phyloP scores from a whole-genome alignment of 2,329 filamentous ascomycete genomes.

The Cytospora schulzeri region DNA sequence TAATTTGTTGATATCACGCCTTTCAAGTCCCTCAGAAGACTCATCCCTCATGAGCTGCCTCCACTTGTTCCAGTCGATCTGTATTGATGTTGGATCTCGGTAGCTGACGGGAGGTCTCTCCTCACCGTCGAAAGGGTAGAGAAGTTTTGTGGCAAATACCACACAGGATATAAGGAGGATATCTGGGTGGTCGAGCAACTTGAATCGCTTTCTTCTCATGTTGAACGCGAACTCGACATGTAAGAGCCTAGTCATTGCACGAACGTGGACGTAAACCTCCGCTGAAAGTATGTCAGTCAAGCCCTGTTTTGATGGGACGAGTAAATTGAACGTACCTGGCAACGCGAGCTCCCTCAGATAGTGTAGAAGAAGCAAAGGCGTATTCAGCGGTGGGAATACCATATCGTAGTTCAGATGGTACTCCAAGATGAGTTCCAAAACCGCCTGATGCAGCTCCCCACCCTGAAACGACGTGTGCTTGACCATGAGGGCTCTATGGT shows the following conservation, averaged over 20 bases:
- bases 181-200: conserved; percentile 69
- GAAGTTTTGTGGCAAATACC: conserved; percentile 75
- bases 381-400: conserved; percentile 72
- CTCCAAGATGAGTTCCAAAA: conserved; percentile 63
- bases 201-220: conserved; percentile 45
- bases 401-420: conserved; percentile 72
- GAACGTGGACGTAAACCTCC: conserved; percentile 64
- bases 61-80: conserved; percentile 77
- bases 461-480: conserved; percentile 47
- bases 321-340: conserved; percentile 60
- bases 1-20: conserved; percentile 34
- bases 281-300: conserved; percentile 48
- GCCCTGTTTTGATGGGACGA: not conserved
- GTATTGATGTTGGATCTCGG: conserved; percentile 59
- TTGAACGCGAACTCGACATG: conserved; percentile 61
- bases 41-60: conserved; percentile 47
- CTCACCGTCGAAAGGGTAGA: conserved; percentile 71
- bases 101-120: conserved; percentile 51
- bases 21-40: conserved; percentile 30
- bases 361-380: conserved; percentile 66
- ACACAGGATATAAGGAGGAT: conserved; percentile 70
- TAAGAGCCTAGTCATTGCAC: conserved; percentile 55
- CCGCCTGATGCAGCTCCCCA: conserved; percentile 64
- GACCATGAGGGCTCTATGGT: conserved; percentile 61
- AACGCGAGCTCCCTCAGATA: conserved; percentile 73